Evolutionary conservation across 257 asterid species (phyloP).

Genomic region (Anisodus tanguticus): DNA sequence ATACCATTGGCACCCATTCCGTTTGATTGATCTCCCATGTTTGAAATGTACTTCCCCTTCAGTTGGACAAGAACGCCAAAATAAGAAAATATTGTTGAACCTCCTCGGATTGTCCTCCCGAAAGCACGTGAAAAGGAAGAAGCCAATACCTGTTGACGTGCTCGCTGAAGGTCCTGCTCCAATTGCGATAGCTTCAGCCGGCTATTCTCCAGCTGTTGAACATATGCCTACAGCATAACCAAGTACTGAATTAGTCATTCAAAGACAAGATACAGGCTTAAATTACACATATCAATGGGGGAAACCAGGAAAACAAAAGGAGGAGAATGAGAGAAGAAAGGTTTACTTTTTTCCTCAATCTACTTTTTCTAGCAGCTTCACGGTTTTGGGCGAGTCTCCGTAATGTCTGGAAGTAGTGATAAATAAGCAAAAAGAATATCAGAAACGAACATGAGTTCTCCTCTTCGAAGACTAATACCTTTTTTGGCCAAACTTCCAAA

Average conservation of each 20-base stretch:
- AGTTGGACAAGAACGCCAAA: slow-evolving; percentile 19
- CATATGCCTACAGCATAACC: slow-evolving; percentile 68
- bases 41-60: slow-evolving; percentile 70
- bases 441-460: slow-evolving; percentile 22
- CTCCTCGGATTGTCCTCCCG: not conserved
- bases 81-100: slow-evolving; percentile 13
- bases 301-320: not conserved
- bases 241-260: slow-evolving; percentile 21
- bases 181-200: slow-evolving; percentile 84
- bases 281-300: not conserved
- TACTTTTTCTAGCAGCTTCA: slow-evolving; percentile 95
- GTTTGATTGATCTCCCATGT: slow-evolving; percentile 75
- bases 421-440: slow-evolving; percentile 33
- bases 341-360: slow-evolving; percentile 86
- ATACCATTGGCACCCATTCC: slow-evolving; percentile 68
- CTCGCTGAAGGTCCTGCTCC: slow-evolving; percentile 92
- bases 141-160: slow-evolving; percentile 66
- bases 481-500: too few species aligned
- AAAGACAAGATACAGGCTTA: not conserved
- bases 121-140: slow-evolving; percentile 1
- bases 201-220: slow-evolving; percentile 94
- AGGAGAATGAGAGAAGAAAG: slow-evolving; percentile 32
- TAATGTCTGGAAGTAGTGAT: slow-evolving; percentile 55
- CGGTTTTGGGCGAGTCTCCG: slow-evolving; percentile 96
- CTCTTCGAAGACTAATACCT: not conserved